Base-by-base conservation (phyloP, 2,329 filamentous ascomycete genomes). In the Xylariaceae sp. region DNA sequence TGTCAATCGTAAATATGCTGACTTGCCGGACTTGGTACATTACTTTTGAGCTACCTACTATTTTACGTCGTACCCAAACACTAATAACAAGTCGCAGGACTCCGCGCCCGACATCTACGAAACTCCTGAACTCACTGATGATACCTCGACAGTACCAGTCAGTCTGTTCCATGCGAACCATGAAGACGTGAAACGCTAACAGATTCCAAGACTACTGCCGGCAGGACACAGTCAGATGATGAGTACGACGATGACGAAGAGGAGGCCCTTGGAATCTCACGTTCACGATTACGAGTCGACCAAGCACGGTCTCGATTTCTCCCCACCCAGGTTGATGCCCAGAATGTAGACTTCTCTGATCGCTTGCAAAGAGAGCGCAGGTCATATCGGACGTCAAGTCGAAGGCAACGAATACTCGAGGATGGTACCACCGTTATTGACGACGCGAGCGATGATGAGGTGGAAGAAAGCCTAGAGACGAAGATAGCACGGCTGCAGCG, bases 81-180 rank as follows among this genome's bases (percentile, higher is more conserved):
- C 45, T 51, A 43, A 44, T 45, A 49, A 45, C 41, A n/a, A 50
- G n/a, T n/a, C n/a, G 17, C 22, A 94, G 87, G 90, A 96, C 67
- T 86, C 85, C 41, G 89, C 90, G 19, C 90, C 90, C 52, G 93
- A 97, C 60, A 88, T 95, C 57, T 97, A 96, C 72, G 91, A 97
- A 67, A 97, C 93, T 13, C 90, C 91, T 51, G 90, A 95, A 42
- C 72, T 96, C 52, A 91, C 86, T 42, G 89, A 95, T 60, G 90
- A 95, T 64, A 86, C 81, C 49, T 95, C 89, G 17, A 95, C 89
- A 36, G 71, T 89, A 43, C 87, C 83, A 42, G 87, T 91, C 70
- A 65, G 78, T 64, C 34, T 34, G 31, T 8, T 38, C 13, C 9
- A 4, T 19, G 15, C 9, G 16, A 35, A 16, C 31, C 17, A 8